A percentile compares a stretch with the other conserved stretches of the same genome.
phyloP scores from a whole-genome alignment of 495 filamentous ascomycete genomes.

The Penicillium egyptiacum region DNA sequence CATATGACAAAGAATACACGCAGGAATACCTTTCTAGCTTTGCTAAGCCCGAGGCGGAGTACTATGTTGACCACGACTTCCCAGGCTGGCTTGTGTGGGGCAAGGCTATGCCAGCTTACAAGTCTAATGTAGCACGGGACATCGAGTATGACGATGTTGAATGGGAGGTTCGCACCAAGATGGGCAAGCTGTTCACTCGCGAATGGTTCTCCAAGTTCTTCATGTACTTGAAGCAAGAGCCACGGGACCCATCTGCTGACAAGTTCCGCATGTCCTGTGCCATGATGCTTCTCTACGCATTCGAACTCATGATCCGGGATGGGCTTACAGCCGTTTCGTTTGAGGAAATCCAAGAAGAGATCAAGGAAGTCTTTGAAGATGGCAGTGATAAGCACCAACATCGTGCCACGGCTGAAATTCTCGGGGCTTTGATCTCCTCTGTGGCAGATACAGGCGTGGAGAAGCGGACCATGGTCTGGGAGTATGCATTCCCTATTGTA shows the following conservation, averaged over 20 bases:
- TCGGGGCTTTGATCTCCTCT: conserved; percentile 77
- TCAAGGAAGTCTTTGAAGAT: conserved; percentile 75
- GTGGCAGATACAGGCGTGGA: conserved; percentile 69
- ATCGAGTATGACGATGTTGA: conserved; percentile 84
- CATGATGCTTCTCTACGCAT: conserved; percentile 80
- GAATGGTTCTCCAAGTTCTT: conserved; percentile 90
- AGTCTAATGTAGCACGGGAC: conserved; percentile 65
- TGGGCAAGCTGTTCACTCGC: conserved; percentile 74
- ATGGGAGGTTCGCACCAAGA: conserved; percentile 68
- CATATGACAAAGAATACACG: conserved; percentile 75
- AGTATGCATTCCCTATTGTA: conserved; percentile 85
- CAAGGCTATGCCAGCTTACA: conserved; percentile 75
- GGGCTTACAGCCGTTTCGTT: conserved; percentile 73
- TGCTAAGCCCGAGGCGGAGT: conserved; percentile 74
- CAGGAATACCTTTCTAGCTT: conserved; percentile 74
- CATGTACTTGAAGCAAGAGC: conserved; percentile 93
- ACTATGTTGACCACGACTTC: conserved; percentile 88
- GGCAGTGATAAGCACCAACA: conserved; percentile 98
- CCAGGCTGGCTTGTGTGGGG: conserved; percentile 98
- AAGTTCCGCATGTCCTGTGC: conserved; percentile 86
- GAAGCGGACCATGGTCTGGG: conserved; percentile 75
- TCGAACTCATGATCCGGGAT: conserved; percentile 76
- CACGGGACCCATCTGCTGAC: conserved; percentile 77
- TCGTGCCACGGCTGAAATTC: conserved; percentile 90
- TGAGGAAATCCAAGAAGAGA: conserved; percentile 82